Evolutionary conservation across 1,284 basidiomycete species (phyloP).

Genomic region (Xerocomus nothofagi): DNA sequence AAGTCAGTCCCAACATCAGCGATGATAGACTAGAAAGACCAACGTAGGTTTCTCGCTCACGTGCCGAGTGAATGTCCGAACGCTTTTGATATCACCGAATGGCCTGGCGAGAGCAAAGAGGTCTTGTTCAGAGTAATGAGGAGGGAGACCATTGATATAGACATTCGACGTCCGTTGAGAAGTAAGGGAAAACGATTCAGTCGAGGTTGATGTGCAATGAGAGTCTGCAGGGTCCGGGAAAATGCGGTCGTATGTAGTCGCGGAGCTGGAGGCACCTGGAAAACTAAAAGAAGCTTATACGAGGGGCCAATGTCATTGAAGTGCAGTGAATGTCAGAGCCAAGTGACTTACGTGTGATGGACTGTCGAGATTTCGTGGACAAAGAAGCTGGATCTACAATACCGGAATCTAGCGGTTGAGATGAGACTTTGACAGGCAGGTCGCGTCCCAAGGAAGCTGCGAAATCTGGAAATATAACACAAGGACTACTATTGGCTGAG

Average conservation of each 20-base stretch:
- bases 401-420: conserved; percentile 14
- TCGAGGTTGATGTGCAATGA: conserved; percentile 12
- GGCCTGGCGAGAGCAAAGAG: conserved; percentile 54
- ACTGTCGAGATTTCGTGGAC: conserved; percentile 10
- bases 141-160: conserved; percentile 67
- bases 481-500: conserved; percentile 16
- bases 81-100: conserved; percentile 58
- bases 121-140: conserved; percentile 62
- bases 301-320: conserved; percentile 6
- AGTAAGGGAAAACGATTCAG: conserved; percentile 14
- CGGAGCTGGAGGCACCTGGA: conserved; percentile 12
- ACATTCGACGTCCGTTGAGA: conserved; percentile 53
- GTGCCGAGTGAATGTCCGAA: conserved; percentile 63
- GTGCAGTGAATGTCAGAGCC: background rate
- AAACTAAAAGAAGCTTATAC: conserved; percentile 29
- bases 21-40: conserved; percentile 11
- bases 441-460: conserved; percentile 7
- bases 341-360: conserved; percentile 28
- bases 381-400: conserved; percentile 10
- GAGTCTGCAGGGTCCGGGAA: conserved; percentile 15
- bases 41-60: conserved; percentile 51
- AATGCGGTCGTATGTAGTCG: conserved; percentile 11
- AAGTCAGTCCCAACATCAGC: background rate
- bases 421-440: conserved; percentile 6
- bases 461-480: conserved; percentile 22